Base-by-base conservation (phyloP, 139 green algal genomes). In the Axilococcus clingmanii region DNA sequence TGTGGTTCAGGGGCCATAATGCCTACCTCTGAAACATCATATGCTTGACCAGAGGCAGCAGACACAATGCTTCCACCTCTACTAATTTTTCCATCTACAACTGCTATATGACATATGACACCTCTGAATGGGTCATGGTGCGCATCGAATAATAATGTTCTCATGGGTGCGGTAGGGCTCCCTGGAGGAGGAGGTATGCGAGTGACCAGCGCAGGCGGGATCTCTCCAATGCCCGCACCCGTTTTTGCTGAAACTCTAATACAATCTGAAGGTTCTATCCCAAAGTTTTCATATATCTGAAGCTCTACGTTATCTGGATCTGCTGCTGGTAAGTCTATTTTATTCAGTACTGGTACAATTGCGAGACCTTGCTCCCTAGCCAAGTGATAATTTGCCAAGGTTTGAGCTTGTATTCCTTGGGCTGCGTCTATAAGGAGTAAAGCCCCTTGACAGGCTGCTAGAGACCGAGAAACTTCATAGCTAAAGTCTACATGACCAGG, bases 331-430 rank as follows among this genome's bases (percentile, higher is more conserved):
- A 89, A 64, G 59, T 96, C 88, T 20, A 92, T 73, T 61, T 98
- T 98, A 72, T 94, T 96, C 7, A 96, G 71, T 12, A 93, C 76
- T 3, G 86, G 83, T 12, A 98, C 63, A 19, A 98, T 78, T 2
- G 63, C 69, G 17, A 97, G 74, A 38, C 78, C 79, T 54, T 84
- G 74, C 33, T 96, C 90, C 55, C 88, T 85, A 0, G 90, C 91
- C 12, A 95, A 65, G 52, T 77, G 91, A 65, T 93, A 97, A 69
- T 95, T 96, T 25, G 91, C 87, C 20, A 95, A 71, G 9, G 85
- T 94, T 68, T 91, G 75, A 12, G 81, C 81, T 66, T 87, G 72
- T 32, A 76, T 35, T 33, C 49, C 49, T 20, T 86, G 82, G 17
- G 63, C 55, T 2, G 85, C 90, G 61, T 98, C 91, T 40, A 97